These are phyloP conservation scores for Imleria badia DNA, from an alignment of 768 basidiomycete species.

Conservation along the genomic window DNA sequence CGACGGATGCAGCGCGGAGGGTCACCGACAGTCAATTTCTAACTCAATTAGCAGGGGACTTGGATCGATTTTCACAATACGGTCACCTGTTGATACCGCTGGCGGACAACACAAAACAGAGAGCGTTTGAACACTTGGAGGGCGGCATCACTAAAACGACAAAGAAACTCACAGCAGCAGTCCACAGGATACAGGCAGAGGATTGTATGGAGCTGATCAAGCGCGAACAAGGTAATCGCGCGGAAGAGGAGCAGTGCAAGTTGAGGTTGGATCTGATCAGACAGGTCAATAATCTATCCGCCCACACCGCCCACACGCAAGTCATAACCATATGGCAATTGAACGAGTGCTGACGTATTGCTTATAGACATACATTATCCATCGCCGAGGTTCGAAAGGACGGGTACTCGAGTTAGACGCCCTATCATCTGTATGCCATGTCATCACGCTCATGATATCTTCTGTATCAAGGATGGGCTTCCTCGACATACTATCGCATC, in stretches of 20 bases:
- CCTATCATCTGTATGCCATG: not conserved
- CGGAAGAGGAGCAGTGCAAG: conserved; percentile 4
- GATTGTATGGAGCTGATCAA: not conserved
- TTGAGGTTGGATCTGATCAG: conserved; percentile 20
- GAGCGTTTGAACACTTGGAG: not conserved
- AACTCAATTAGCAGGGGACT: not conserved
- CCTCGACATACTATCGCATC: not conserved
- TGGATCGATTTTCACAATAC: not conserved
- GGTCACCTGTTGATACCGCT: not conserved
- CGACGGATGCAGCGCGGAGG: not conserved
- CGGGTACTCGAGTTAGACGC: not conserved
- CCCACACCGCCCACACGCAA: not conserved
- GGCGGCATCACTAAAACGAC: not conserved
- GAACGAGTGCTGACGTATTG: not conserved
- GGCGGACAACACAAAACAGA: not conserved
- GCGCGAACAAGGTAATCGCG: not conserved
- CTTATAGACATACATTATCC: conserved; percentile 12
- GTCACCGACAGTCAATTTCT: not conserved
- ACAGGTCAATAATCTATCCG: conserved; percentile 17
- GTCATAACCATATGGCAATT: not conserved
- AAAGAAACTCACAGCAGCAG: conserved; percentile 9
- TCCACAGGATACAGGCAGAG: conserved; percentile 10
- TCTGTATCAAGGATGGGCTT: not conserved
- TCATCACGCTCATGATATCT: not conserved
- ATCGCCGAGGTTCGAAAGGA: conserved; percentile 9